Base-by-base conservation (phyloP, 225 moss, liverwort and hornwort species). In the Takakia lepidozioides region DNA sequence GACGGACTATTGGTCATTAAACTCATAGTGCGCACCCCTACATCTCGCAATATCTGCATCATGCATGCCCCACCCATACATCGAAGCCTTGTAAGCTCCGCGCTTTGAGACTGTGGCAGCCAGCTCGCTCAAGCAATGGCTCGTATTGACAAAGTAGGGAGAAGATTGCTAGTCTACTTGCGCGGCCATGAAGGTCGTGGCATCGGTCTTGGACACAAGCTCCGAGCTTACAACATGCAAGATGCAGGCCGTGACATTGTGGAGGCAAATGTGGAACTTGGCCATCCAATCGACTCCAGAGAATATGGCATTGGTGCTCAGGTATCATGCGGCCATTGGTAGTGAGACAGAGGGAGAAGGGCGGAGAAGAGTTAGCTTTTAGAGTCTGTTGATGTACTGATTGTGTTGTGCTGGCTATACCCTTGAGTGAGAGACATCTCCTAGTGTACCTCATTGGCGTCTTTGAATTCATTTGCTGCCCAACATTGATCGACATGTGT, bases 301-400 rank as follows among this genome's bases (percentile, higher is more conserved):
- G 93, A 95, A 58, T 95, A 95, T 54, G 90, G 86, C 9, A 87
- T 87, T 55, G 86, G 93, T 64, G 93, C 86, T 43, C 86, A 95
- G 86, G 93, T 93, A 83, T 44, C 8, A 9, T n/a, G 15, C 27
- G 19, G 15, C n/a, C 13, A 17, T 29, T 52, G 23, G 26, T 49
- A 32, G 27, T 10, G 39, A n/a, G n/a, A n/a, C n/a, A n/a, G n/a
- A n/a, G n/a, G n/a, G n/a, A n/a, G n/a, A n/a, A n/a, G n/a, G n/a
- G n/a, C n/a, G n/a, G n/a, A n/a, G n/a, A n/a, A n/a, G n/a, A n/a
- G n/a, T n/a, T n/a, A n/a, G n/a, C n/a, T n/a, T n/a, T n/a, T n/a
- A n/a, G n/a, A n/a, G n/a, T n/a, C n/a, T n/a, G n/a, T n/a, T n/a
- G n/a, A n/a, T n/a, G n/a, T n/a, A n/a, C n/a, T n/a, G n/a, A n/a